Percentiles rank a stretch among this genome's conserved stretches.
phyloP scores from a whole-genome alignment of 495 filamentous ascomycete genomes.

The Diplogelasinospora grovesii region DNA sequence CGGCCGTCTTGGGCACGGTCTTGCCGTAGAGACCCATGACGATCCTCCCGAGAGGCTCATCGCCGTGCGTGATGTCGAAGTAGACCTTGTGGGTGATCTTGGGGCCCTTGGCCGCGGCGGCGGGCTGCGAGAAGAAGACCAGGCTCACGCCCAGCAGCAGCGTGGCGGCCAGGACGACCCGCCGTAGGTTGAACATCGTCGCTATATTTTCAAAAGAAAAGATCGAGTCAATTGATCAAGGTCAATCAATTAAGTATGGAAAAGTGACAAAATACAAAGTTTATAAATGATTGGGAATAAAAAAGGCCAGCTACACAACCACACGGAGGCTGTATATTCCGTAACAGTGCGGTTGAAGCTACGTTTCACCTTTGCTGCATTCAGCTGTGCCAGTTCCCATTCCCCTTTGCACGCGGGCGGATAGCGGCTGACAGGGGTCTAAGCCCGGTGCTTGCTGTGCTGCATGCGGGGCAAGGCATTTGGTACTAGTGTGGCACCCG shows the following conservation, averaged over 20 bases:
- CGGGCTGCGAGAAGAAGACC: conserved; percentile 64
- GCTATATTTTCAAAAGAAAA: too few relatives aligned
- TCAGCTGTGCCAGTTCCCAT: too few relatives aligned
- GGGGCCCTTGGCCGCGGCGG: conserved; percentile 75
- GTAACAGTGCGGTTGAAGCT: too few relatives aligned
- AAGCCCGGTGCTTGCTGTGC: too few relatives aligned
- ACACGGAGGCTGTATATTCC: neutral
- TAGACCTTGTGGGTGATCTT: conserved; percentile 97
- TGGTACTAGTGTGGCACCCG: too few relatives aligned
- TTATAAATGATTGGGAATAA: too few relatives aligned
- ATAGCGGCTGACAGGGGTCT: conserved; percentile 12
- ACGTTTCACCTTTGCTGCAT: conserved; percentile 26
- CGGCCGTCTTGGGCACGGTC: conserved; percentile 93
- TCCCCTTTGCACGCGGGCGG: too few relatives aligned
- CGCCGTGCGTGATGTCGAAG: conserved; percentile 92
- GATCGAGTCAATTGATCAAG: too few relatives aligned
- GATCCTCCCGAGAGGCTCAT: conserved; percentile 74
- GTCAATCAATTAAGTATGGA: too few relatives aligned
- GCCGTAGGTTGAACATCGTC: conserved; percentile 51
- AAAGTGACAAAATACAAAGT: too few relatives aligned
- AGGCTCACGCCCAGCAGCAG: conserved; percentile 67
- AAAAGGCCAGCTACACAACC: conserved; percentile 12
- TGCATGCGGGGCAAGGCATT: too few relatives aligned
- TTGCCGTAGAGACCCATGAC: conserved; percentile 96
- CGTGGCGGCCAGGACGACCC: conserved; percentile 58